Evolutionary conservation across 2,329 filamentous ascomycete species (phyloP).

Genomic region (Phaeoacremonium minimum): DNA sequence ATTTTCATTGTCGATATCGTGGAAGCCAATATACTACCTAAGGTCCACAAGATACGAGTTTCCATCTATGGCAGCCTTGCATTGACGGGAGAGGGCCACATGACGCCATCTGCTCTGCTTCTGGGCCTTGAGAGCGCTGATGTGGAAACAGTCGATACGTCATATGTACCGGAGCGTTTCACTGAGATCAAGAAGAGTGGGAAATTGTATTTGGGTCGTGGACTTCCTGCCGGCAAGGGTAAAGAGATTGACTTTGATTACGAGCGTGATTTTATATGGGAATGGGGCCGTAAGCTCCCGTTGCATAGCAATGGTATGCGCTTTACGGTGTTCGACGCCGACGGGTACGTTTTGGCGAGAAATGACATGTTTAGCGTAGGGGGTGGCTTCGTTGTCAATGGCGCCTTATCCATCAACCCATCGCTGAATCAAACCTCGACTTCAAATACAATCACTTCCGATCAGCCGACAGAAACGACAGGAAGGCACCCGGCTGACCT

Average conservation of each 20-base stretch:
- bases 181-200: constrained; percentile 38
- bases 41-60: constrained; percentile 41
- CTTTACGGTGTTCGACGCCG: constrained; percentile 41
- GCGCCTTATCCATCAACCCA: constrained; percentile 37
- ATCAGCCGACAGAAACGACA: constrained; percentile 3
- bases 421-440: neutral
- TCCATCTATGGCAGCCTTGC: constrained; percentile 46
- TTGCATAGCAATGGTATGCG: constrained; percentile 50
- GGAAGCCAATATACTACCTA: constrained; percentile 37
- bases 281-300: constrained; percentile 47
- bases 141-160: constrained; percentile 44
- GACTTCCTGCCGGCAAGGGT: constrained; percentile 30
- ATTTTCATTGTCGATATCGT: constrained; percentile 44
- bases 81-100: constrained; percentile 46
- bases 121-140: constrained; percentile 44
- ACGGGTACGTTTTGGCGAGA: constrained; percentile 40
- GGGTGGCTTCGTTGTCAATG: constrained; percentile 48
- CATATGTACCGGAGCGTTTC: constrained; percentile 41
- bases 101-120: constrained; percentile 45
- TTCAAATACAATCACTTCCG: constrained; percentile 11
- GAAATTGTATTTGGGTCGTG: constrained; percentile 37
- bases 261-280: constrained; percentile 42
- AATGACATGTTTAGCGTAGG: constrained; percentile 49
- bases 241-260: constrained; percentile 46
- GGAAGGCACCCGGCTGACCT: constrained; percentile 37